Evolutionary conservation across 2,329 filamentous ascomycete genomes (phyloP), one percentile per base, ranked within the genome.

Genomic region (Ceratocystiopsis minuta): DNA sequence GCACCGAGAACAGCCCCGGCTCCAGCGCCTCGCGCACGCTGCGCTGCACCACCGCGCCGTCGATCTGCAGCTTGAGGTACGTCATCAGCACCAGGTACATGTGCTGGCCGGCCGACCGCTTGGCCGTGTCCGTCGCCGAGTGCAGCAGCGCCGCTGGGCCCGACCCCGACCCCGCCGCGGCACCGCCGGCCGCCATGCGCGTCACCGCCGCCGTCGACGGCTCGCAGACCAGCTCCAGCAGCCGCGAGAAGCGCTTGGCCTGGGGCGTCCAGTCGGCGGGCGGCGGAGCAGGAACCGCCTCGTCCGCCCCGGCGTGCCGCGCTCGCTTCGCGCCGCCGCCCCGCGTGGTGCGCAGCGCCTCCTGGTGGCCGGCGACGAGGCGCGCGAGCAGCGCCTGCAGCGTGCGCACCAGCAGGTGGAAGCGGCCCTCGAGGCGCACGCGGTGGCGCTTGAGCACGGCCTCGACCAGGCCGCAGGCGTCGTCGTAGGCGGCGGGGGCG

Each of bases 41-140:
- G 13, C 63, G 61, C 11, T 65, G 55, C 42, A 78, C 64, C 28
- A 62, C 60, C 2, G 43, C 43, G 15, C 46, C 46, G 52, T 76
- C 71, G 6, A 78, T 65, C 55, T 77, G 73, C 48, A 77, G 58
- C 56, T 68, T 70, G 48, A 78, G 62, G 51, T 77, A 79, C 42
- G 65, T 58, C 58, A 72, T 67, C 36, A 79, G 54, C 6, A 78
- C 57, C 28, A 72, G 56, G 49, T 74, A 74, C 68, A 79, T 76
- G 56, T 76, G 65, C 47, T 70, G 64, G 5, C 72, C 72, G 1
- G 72, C 72, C 7, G 68, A 70, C 15, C 71, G 65, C 58, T 75
- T 77, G 16, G 73, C 74, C 28, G 64, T 66, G 48, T 75, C 72
- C 2, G 67, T 72, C 2, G 72, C 72, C 18, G 73, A 76, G 51